A percentile compares a stretch with the other conserved stretches of the same genome.
phyloP scores from a whole-genome alignment of 495 filamentous ascomycete genomes.

The Chaetomium tenue region DNA sequence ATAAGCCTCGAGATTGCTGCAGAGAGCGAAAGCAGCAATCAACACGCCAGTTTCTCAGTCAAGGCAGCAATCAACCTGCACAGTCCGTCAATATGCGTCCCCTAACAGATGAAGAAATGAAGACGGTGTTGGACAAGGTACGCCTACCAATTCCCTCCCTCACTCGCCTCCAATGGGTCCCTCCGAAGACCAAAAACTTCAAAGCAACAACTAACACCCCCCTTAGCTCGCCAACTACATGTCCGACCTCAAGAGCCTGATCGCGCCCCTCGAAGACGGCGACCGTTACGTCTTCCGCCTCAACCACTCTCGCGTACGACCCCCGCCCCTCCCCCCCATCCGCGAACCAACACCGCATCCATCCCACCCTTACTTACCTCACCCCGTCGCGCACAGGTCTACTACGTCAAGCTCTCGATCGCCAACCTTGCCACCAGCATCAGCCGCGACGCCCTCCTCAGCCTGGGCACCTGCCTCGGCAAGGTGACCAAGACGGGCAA shows the following conservation, averaged over 20 bases:
- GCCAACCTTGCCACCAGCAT: conserved; percentile 88
- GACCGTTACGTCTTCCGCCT: conserved; percentile 86
- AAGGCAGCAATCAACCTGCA: neutral
- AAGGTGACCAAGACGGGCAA: conserved; percentile 94
- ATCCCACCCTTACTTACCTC: neutral
- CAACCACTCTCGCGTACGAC: conserved; percentile 49
- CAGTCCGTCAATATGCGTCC: conserved; percentile 58
- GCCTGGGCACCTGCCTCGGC: conserved; percentile 77
- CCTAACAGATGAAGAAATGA: conserved; percentile 69
- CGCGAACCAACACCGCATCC: neutral
- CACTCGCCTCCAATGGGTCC: neutral
- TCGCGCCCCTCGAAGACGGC: conserved; percentile 66
- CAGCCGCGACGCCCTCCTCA: conserved; percentile 73
- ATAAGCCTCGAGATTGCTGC: conserved; percentile 23
- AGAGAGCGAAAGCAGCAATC: neutral
- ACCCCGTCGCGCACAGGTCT: conserved; percentile 59
- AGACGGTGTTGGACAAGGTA: conserved; percentile 70
- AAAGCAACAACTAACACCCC: conserved; percentile 2
- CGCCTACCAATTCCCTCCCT: neutral
- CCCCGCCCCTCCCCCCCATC: neutral
- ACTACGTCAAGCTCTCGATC: conserved; percentile 80
- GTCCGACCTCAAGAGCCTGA: conserved; percentile 65
- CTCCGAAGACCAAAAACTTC: neutral
- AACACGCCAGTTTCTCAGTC: neutral
- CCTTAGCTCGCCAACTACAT: conserved; percentile 36